Conservation (phyloP, 2,329 filamentous ascomycete genomes). For the Periconia macrospinosa region DNA sequence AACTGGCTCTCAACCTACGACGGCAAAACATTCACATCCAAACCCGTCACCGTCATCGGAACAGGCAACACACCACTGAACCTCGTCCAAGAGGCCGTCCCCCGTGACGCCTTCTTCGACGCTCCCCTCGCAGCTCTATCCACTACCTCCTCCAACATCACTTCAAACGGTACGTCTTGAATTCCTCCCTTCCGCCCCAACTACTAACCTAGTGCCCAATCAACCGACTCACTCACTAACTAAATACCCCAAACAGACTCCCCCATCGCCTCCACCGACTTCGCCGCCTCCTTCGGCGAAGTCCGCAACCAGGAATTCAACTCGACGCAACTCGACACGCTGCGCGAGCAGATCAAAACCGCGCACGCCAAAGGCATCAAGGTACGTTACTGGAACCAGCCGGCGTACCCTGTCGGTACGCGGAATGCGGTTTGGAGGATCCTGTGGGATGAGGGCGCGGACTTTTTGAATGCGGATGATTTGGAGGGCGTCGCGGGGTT, state of each 20-base stretch:
- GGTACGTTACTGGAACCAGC: constrained; percentile 66
- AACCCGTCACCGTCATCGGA: constrained; percentile 63
- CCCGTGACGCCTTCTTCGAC: constrained; percentile 61
- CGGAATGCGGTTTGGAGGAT: constrained; percentile 56
- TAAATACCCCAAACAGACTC: constrained; percentile 41
- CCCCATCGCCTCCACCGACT: constrained; percentile 58
- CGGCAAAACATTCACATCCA: constrained; percentile 47
- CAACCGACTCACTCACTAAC: neutral
- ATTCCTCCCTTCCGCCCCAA: neutral
- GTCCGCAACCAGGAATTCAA: constrained; percentile 44
- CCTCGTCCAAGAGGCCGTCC: constrained; percentile 46
- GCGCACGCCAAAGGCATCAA: constrained; percentile 62
- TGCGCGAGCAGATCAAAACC: constrained; percentile 55
- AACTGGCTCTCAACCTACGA: constrained; percentile 58
- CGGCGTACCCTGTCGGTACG: constrained; percentile 57
- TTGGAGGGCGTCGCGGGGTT: constrained; percentile 52
- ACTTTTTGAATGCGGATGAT: constrained; percentile 67
- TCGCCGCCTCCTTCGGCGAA: constrained; percentile 47
- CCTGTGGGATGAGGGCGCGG: constrained; percentile 60
- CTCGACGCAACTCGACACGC: constrained; percentile 52
- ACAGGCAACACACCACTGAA: constrained; percentile 54
- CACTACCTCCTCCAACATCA: constrained; percentile 49
- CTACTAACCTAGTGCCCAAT: neutral
- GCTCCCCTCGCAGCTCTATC: constrained; percentile 54
- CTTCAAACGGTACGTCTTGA: constrained; percentile 22